Evolutionary conservation across 2,329 filamentous ascomycete species (phyloP).

Genomic region (Nothophaeocryptopus gaeumannii): DNA sequence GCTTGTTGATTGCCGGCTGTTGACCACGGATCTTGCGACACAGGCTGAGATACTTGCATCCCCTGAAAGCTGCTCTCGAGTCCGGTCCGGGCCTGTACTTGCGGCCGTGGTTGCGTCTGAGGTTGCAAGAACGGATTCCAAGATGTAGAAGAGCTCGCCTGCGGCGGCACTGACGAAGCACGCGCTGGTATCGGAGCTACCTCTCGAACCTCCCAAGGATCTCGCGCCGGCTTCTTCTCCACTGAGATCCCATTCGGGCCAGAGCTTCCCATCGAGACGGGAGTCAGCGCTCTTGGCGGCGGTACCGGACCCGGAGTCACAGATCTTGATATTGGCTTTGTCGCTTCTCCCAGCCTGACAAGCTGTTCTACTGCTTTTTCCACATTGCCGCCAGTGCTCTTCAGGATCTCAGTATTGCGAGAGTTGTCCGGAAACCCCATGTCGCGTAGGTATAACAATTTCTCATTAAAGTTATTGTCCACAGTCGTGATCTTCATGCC

Average conservation of each 20-base stretch:
- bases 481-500: slow-evolving; percentile 51
- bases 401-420: slow-evolving; percentile 76
- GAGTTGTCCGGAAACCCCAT: slow-evolving; percentile 90
- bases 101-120: slow-evolving; percentile 24
- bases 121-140: slow-evolving; percentile 68
- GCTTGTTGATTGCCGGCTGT: slow-evolving; percentile 17
- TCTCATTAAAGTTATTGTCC: slow-evolving; percentile 67
- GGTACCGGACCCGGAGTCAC: slow-evolving; percentile 30
- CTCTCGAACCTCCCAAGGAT: slow-evolving; percentile 48
- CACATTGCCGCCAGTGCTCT: slow-evolving; percentile 78
- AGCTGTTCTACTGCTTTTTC: slow-evolving; percentile 83
- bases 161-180: slow-evolving; percentile 35
- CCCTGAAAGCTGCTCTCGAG: slow-evolving; percentile 59
- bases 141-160: slow-evolving; percentile 37
- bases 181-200: slow-evolving; percentile 29
- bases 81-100: slow-evolving; percentile 11
- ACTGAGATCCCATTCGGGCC: slow-evolving; percentile 44
- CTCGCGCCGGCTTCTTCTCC: slow-evolving; percentile 37
- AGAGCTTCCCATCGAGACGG: slow-evolving; percentile 48
- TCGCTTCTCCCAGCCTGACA: slow-evolving; percentile 74
- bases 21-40: slow-evolving; percentile 5
- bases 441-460: slow-evolving; percentile 73
- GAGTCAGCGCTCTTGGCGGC: slow-evolving; percentile 27
- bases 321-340: slow-evolving; percentile 38
- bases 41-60: slow-evolving; percentile 58